Base-by-base conservation (phyloP, 2,329 filamentous ascomycete species). In the Fusarium proliferatum region DNA sequence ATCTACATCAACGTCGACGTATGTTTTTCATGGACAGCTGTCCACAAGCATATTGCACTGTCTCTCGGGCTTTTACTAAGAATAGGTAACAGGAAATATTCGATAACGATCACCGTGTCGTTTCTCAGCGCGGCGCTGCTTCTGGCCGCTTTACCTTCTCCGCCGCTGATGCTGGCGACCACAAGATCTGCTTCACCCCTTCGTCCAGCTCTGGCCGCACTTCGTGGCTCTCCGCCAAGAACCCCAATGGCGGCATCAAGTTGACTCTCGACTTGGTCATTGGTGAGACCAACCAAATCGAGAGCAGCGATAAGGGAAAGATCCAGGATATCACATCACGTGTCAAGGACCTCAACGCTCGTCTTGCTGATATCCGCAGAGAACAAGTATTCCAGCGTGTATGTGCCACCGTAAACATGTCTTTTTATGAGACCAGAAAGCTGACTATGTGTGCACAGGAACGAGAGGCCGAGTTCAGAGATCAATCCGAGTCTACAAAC, bases 301-400 rank as follows among this genome's bases (percentile, higher is more conserved):
- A 98, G 86, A 95, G 93, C 83, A 92, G 91, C 79, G 96, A 98
- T 84, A 98, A 98, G 89, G 88, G 88, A 80, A 98, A 98, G 88
- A 92, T 99, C 68, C 88, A 93, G 82, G 95, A 97, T 82, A 92
- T 99, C 77, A 93, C 95, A 69, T 89, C 92, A 83, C 94, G 95
- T 80, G 92, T 98, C 70, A 92, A 91, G 87, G 96, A 98, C 84
- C 85, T 99, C 80, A 98, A 97, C 83, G 90, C 90, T 43, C 88
- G 96, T 69, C 84, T 99, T 82, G 90, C 93, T 80, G 96, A 98
- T 83, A 95, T 99, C 71, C 89, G 94, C 79, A 88, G 95, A 79
- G 96, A 99, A 86, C 96, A 99, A 88, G 91, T 98, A 64, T 98
- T 98, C 86, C 96, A 99, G 84, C 88, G 95, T 81, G 95, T 97